Percentiles rank a stretch among this genome's conserved stretches.
phyloP scores from a whole-genome alignment of 192 early-diverging fungal species.

The Backusella psychrophila region DNA sequence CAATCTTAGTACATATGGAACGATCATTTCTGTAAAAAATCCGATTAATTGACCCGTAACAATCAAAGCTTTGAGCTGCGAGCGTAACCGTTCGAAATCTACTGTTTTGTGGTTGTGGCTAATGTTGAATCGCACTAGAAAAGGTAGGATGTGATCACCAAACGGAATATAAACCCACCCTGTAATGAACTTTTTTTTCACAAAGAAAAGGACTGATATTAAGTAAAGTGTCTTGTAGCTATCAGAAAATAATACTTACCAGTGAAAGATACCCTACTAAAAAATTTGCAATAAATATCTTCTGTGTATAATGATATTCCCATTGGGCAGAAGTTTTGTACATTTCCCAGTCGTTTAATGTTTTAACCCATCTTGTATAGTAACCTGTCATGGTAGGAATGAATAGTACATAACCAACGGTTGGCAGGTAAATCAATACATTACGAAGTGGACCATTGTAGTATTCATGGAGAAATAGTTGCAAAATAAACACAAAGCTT shows the following conservation, averaged over 20 bases:
- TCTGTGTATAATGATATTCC: constrained; percentile 69
- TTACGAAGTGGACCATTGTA: constrained; percentile 78
- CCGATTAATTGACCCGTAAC: constrained; percentile 82
- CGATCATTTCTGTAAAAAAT: constrained; percentile 66
- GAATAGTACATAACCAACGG: constrained; percentile 67
- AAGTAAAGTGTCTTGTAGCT: not conserved
- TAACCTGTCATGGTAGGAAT: constrained; percentile 69
- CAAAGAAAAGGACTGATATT: not conserved
- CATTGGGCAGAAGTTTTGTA: constrained; percentile 68
- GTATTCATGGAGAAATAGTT: constrained; percentile 76
- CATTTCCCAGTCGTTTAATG: constrained; percentile 83
- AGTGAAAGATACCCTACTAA: constrained; percentile 81
- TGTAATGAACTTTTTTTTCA: constrained; percentile 56
- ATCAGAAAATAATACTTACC: constrained; percentile 16
- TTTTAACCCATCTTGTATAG: constrained; percentile 60
- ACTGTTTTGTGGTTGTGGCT: constrained; percentile 39
- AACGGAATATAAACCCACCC: constrained; percentile 89
- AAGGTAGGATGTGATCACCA: constrained; percentile 60
- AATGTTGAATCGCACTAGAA: constrained; percentile 38
- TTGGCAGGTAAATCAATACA: constrained; percentile 62
- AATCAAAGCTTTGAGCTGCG: constrained; percentile 72
- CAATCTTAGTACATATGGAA: constrained; percentile 65
- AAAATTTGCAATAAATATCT: constrained; percentile 87
- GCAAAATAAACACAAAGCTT: constrained; percentile 64
- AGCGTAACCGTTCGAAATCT: constrained; percentile 53